Base-by-base conservation (phyloP, 306 rosid genomes). In the Castanea mollissima region DNA sequence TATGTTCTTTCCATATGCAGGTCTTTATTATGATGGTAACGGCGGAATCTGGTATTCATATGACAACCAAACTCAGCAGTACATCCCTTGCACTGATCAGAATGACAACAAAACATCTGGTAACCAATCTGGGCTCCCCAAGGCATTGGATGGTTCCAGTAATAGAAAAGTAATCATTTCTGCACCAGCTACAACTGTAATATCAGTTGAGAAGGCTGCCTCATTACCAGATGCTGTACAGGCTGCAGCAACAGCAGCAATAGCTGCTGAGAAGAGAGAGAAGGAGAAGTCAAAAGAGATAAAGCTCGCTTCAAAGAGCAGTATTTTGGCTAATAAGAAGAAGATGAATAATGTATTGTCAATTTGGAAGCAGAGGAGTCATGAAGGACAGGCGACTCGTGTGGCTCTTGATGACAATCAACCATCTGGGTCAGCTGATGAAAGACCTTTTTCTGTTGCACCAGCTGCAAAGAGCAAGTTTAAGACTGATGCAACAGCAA, bases 351-450 rank as follows among this genome's bases (percentile, higher is more conserved):
- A 92, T 85, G 99, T 95, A 20, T 85, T 95, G 86, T 76, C 98
- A 20, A 87, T 95, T 92, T 95, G 99, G 99, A 95, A 95, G 83
- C 99, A 95, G 84, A 86, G 99, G 83, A 95, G 97, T 81, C 94
- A 92, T 82, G 99, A 95, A 86, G 98, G 97, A 49, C 98, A 91
- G 76, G 88, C 90, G 68, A 88, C 95, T 81, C 97, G 90, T 58
- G 95, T 94, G 77, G 92, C 97, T 80, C 85, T 92, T 79, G 95
- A 92, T 67, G 95, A 92, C 71, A 90, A 71, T 81, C 97, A 86
- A 74, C 86, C 55, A 49, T 80, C 88, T 58, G 80, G 76, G 54
- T 85, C 92, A 21, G 81, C 87, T 62, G 95, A 90, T 75, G 99
- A 90, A 70, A 88, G 85, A 76, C 34, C 86, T n/a, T 79, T 82